Base-by-base conservation (phyloP, 257 asterid genomes). In the Henckelia pumila region DNA sequence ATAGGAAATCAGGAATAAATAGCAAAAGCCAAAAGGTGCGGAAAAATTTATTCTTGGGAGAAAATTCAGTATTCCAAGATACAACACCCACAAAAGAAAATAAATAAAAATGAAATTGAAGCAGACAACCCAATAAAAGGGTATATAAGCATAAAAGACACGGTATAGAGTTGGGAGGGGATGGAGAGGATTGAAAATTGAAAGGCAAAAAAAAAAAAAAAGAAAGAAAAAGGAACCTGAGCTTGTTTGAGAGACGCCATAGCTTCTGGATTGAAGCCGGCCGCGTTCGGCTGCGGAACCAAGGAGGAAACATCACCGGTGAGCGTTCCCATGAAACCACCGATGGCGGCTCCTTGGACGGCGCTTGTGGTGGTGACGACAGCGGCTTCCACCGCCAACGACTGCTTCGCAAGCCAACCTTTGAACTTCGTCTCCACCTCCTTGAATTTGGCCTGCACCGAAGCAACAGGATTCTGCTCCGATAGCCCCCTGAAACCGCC, bases 231-330 rank as follows among this genome's bases (percentile, higher is more conserved):
- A 28, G 30, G 30, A 28, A 89, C 92, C 92, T 91, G 92, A 28
- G 97, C 96, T 84, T 91, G 97, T 79, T 86, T 80, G 58, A 91
- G 81, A 13, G 96, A 83, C 7, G 91, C 86, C 88, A 89, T 79
- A 37, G 95, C 95, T 7, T 91, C 87, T 4, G 96, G 94, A 68
- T 77, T 85, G n/a, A 85, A 52, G 65, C 70, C 77, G 17, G 80
- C 84, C 9, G 84, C 81, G 59, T 78, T 88, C 0, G 96, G 85
- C 6, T 95, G 95, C 64, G 80, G 1, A 28, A 28, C 67, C 59
- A 92, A 35, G 32, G 92, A 74, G 52, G 86, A 71, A 2, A 85
- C 71, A 40, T 92, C 96, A 8, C 82, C 73, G 7, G 96, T 82
- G 67, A 92, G 78, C 10, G 89, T 85, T 52, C 98, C 98, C 96